These are phyloP conservation scores for Teratosphaeria epicoccoides DNA, from an alignment of 2,329 filamentous ascomycete species.

Conservation along the genomic window DNA sequence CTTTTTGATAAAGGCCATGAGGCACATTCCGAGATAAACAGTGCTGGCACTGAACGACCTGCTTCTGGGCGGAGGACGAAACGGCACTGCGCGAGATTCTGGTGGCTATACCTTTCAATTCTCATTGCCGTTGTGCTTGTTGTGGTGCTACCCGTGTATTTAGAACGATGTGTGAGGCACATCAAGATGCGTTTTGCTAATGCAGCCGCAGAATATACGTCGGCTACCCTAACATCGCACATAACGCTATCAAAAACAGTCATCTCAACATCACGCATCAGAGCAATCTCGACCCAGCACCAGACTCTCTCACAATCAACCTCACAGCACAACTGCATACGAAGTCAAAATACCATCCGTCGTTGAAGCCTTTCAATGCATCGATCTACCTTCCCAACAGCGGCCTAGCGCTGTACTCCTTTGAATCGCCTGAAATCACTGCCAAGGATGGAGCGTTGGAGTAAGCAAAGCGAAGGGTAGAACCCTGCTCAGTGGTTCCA, in stretches of 20 bases:
- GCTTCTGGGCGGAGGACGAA: constrained; percentile 12
- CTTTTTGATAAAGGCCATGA: background rate
- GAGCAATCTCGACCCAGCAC: constrained; percentile 39
- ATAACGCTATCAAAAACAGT: constrained; percentile 43
- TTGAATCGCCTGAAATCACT: constrained; percentile 34
- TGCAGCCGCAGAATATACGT: constrained; percentile 41
- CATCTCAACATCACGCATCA: constrained; percentile 41
- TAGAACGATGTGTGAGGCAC: constrained; percentile 11
- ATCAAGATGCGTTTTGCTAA: background rate
- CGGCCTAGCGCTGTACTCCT: constrained; percentile 31
- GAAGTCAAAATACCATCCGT: constrained; percentile 42
- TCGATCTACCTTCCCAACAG: constrained; percentile 37
- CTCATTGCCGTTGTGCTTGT: constrained; percentile 43
- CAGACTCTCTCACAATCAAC: constrained; percentile 23
- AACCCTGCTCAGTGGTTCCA: no score
- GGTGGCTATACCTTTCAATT: constrained; percentile 50
- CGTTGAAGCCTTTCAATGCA: constrained; percentile 44
- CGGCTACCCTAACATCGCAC: constrained; percentile 48
- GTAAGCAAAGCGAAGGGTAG: no score
- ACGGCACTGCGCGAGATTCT: constrained; percentile 33
- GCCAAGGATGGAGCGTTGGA: constrained; percentile 33
- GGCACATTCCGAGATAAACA: background rate
- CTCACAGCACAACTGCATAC: background rate
- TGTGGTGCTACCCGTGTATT: constrained; percentile 51
- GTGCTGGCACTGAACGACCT: background rate